These are phyloP conservation scores for Coniferiporia sulphurascens DNA, from an alignment of 1,284 basidiomycete species.

Conservation along the genomic window DNA sequence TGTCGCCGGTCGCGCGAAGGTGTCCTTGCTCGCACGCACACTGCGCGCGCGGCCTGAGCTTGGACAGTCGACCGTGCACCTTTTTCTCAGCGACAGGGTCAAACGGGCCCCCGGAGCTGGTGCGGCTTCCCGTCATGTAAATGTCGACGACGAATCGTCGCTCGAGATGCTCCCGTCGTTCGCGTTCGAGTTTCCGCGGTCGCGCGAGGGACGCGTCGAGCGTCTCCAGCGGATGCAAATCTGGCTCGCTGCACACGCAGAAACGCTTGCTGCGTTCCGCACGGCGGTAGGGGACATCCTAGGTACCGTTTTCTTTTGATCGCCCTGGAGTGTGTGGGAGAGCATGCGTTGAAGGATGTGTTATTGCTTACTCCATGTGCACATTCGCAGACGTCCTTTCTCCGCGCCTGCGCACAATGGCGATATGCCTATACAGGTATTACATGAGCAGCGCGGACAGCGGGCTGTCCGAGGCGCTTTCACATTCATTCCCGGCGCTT, in stretches of 20 bases:
- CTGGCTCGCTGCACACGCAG: slow-evolving; percentile 4
- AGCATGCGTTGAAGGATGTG: background rate
- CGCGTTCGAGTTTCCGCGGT: slow-evolving; percentile 8
- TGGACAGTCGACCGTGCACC: background rate
- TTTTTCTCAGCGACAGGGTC: slow-evolving; percentile 6
- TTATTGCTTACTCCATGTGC: background rate
- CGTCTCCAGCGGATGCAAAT: slow-evolving; percentile 5
- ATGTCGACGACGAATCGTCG: slow-evolving; percentile 4
- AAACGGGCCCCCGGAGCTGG: no score
- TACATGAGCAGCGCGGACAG: slow-evolving; percentile 9
- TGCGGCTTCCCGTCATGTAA: background rate
- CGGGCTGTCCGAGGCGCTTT: slow-evolving; percentile 6
- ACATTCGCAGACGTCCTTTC: background rate
- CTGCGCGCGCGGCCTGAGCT: slow-evolving; percentile 5
- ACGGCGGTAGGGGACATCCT: slow-evolving; percentile 1
- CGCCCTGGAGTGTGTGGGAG: no score
- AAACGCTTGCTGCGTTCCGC: slow-evolving; percentile 6
- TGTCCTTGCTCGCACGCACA: slow-evolving; percentile 4
- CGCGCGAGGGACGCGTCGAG: slow-evolving; percentile 11
- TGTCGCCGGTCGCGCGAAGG: slow-evolving; percentile 3
- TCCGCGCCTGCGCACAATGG: slow-evolving; percentile 1
- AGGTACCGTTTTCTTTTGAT: background rate
- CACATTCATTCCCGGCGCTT: slow-evolving; percentile 4
- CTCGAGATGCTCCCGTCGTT: slow-evolving; percentile 9
- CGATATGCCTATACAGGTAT: slow-evolving; percentile 8